phyloP scores from a whole-genome alignment of 2,329 filamentous ascomycete genomes.

The Sphaerostilbella broomeana region DNA sequence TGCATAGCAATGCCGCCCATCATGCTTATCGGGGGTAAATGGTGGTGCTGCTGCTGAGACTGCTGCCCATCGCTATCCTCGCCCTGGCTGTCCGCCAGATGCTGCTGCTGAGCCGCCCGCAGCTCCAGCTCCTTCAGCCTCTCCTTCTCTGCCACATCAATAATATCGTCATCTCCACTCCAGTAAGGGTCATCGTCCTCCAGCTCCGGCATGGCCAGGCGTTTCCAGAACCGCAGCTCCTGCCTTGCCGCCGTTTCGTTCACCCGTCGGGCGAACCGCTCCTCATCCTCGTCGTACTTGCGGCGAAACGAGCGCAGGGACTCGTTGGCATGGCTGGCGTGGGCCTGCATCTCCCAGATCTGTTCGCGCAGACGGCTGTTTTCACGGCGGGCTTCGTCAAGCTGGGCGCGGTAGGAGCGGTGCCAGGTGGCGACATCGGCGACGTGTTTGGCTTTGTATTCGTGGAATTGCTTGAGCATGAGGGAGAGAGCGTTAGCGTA shows the following conservation, averaged over 20 bases:
- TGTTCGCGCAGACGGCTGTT: conserved; percentile 57
- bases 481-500: conserved; percentile 51
- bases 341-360: conserved; percentile 60
- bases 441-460: conserved; percentile 58
- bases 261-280: conserved; percentile 47
- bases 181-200: conserved; percentile 54
- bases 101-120: conserved; percentile 36
- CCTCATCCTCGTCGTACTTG: conserved; percentile 49
- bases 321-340: conserved; percentile 53
- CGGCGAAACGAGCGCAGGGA: conserved; percentile 50
- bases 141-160: conserved; percentile 55
- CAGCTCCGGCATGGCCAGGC: conserved; percentile 56
- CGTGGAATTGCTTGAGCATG: conserved; percentile 58
- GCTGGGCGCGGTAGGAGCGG: conserved; percentile 57
- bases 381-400: conserved; percentile 58
- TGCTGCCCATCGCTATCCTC: conserved; percentile 31
- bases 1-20: conserved; percentile 36
- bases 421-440: conserved; percentile 58
- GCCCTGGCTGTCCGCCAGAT: conserved; percentile 25
- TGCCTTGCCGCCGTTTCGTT: conserved; percentile 48
- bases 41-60: too few relatives aligned
- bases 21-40: conserved; percentile 19
- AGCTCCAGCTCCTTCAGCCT: conserved; percentile 45
- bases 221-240: conserved; percentile 60
- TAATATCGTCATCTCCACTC: conserved; percentile 59